Base-by-base conservation (phyloP, 306 rosid species). In the Glycine tomentella region DNA sequence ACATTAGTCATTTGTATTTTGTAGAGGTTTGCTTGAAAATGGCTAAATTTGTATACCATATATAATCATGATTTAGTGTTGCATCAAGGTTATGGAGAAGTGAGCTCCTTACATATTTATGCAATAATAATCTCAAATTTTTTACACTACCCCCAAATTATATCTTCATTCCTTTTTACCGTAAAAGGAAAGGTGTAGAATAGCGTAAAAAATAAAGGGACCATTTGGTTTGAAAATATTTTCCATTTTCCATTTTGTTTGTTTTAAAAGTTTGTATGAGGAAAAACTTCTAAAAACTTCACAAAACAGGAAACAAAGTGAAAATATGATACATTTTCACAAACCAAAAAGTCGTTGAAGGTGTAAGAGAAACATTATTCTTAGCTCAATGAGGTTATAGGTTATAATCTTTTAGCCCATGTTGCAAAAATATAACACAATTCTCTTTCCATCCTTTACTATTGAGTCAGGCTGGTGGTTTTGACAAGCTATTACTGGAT, bases 391-490 rank as follows among this genome's bases (percentile, higher is more conserved):
- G 49, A 44, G 20, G 2, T 57, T 53, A 46, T n/a, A 14, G 38
- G 64, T 59, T 59, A 76, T 6, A 31, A 5, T 3, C 44, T 5
- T 38, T 6, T 8, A 42, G 62, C 14, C 46, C 3, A 44, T 45
- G 13, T 8, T 49, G 15, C 31, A 77, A 52, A 66, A 78, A 46
- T 31, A 64, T 65, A 51, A 44, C 33, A 38, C 1, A n/a, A 79
- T 89, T 12, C 38, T 46, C 1, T 59, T 20, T 72, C 6, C 4
- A 9, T 3, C 15, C 49, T 17, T 40, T 15, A 72, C 53, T 92
- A 63, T 63, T 77, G 75, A 13, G 20, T 78, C 79, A 95, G 99
- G 99, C 89, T 7, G 99, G 99, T 36, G 99, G 99, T 6, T 95
- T 95, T 75, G 91, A 95, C 91, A 91, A 87, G 73, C 80, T 95